Conservation (phyloP, 257 asterid species). For the Fraxinus quadrangulata region DNA sequence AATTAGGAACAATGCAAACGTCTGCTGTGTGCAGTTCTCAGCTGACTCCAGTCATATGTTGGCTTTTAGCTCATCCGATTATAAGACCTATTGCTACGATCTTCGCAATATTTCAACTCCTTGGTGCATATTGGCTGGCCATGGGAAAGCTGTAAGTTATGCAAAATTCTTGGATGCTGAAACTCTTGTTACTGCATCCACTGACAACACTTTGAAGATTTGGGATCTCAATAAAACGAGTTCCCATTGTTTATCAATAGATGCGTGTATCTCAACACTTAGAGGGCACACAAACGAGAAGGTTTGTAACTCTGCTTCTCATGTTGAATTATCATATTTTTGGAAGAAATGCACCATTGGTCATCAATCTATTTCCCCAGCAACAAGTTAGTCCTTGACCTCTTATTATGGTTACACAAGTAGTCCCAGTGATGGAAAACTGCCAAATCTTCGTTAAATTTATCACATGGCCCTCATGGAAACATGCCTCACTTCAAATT, state of each 20-base stretch:
- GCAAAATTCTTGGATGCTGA: constrained; percentile 76
- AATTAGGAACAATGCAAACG: constrained; percentile 80
- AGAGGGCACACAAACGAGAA: constrained; percentile 92
- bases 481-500: background rate
- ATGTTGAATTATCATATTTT: background rate
- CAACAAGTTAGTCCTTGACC: background rate
- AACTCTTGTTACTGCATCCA: constrained; percentile 86
- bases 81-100: constrained; percentile 85
- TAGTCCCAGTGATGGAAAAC: background rate
- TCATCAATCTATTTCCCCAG: background rate
- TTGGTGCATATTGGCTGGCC: constrained; percentile 91
- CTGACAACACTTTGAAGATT: constrained; percentile 85
- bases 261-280: constrained; percentile 79
- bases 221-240: constrained; percentile 91
- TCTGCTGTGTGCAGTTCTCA: constrained; percentile 92
- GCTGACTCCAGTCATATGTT: constrained; percentile 62
- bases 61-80: constrained; percentile 90
- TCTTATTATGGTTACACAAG: background rate
- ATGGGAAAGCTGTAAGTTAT: constrained; percentile 85
- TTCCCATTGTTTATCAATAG: constrained; percentile 59
- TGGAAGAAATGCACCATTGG: background rate
- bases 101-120: constrained; percentile 76
- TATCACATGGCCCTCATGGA: background rate
- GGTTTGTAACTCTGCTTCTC: constrained; percentile 39
- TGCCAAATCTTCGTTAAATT: background rate